Percentiles rank a stretch among this genome's conserved stretches.
phyloP scores from a whole-genome alignment of 2,329 filamentous ascomycete genomes.

The Colletotrichum chrysophilum region DNA sequence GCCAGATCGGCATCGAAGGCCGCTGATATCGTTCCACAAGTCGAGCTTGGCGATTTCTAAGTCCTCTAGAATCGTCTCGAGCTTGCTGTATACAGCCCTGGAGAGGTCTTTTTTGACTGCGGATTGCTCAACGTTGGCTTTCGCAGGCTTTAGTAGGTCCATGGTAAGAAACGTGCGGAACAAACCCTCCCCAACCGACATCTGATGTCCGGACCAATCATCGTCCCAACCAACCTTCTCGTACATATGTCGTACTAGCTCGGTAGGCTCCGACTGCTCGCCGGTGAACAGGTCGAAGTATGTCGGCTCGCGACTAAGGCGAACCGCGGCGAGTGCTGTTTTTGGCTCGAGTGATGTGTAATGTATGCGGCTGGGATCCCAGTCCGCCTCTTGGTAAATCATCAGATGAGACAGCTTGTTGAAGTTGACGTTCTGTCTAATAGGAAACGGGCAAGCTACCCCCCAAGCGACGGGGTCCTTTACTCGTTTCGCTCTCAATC shows the following conservation, averaged over 20 bases:
- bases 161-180: not conserved
- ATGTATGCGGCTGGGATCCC: slow-evolving; percentile 39
- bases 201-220: not conserved
- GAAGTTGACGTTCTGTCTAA: slow-evolving; percentile 20
- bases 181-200: not conserved
- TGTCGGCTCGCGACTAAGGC: slow-evolving; percentile 26
- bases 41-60: not conserved
- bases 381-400: slow-evolving; percentile 34
- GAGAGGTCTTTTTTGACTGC: not conserved
- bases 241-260: not conserved
- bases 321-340: slow-evolving; percentile 29
- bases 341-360: slow-evolving; percentile 31
- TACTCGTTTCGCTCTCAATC: not conserved
- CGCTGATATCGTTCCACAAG: not conserved
- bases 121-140: not conserved
- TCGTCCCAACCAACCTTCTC: not conserved
- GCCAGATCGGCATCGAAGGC: not conserved
- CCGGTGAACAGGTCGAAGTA: not conserved
- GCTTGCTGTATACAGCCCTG: not conserved
- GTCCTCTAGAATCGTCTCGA: not conserved
- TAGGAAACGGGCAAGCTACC: not conserved
- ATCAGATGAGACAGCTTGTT: slow-evolving; percentile 37
- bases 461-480: not conserved
- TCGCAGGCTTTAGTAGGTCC: not conserved
- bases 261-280: not conserved